Conservation (phyloP, 179 eudicot species). For the Patellifolia procumbens region DNA sequence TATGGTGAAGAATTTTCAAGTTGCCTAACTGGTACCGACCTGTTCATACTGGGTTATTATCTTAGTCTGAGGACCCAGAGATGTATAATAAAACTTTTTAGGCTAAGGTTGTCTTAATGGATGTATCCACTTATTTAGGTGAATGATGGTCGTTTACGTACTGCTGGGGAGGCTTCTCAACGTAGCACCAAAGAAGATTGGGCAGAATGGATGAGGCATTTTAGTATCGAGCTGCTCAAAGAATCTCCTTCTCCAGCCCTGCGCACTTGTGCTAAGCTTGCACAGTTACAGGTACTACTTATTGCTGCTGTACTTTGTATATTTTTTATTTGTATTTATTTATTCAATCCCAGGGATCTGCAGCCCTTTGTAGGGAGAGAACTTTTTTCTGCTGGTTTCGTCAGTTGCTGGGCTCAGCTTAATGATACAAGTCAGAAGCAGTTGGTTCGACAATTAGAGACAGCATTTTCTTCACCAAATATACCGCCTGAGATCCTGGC, state of each 20-base stretch:
- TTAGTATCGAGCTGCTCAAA: constrained; percentile 91
- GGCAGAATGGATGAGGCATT: constrained; percentile 99
- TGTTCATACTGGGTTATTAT: no score
- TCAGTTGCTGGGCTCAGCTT: constrained; percentile 98
- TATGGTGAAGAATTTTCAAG: no score
- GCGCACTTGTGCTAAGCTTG: constrained; percentile 97
- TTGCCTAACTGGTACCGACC: no score
- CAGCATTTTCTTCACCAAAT: constrained; percentile 97
- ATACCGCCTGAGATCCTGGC: constrained; percentile 98
- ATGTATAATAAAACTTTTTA: not conserved
- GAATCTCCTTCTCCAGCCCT: constrained; percentile 98
- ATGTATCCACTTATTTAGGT: constrained; percentile 47
- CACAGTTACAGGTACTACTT: constrained; percentile 77
- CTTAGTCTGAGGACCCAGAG: no score
- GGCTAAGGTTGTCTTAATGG: constrained; percentile 1
- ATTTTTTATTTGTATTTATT: not conserved
- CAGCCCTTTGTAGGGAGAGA: constrained; percentile 99
- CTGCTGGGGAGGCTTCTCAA: constrained; percentile 99
- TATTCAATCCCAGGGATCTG: constrained; percentile 31
- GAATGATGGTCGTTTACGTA: constrained; percentile 80
- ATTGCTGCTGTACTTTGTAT: not conserved
- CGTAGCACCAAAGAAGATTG: constrained; percentile 99
- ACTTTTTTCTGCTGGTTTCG: constrained; percentile 98
- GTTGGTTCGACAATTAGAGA: constrained; percentile 84
- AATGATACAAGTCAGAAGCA: constrained; percentile 82